Percentiles rank a stretch among this genome's conserved stretches.
phyloP scores from a whole-genome alignment of 805 yeast species.

The Ogataea populi-albae region DNA sequence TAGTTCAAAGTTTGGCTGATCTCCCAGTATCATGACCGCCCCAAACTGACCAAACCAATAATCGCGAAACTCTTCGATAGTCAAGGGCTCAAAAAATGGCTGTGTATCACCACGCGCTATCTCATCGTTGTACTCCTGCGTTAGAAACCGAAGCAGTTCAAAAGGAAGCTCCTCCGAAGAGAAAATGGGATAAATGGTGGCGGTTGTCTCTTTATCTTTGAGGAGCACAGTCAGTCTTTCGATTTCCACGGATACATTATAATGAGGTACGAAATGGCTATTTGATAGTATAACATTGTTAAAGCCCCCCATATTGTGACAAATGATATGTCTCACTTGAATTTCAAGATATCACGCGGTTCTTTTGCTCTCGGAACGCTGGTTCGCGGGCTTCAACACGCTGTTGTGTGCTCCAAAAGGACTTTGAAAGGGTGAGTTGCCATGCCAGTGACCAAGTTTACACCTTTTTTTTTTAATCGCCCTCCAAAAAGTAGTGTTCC shows the following conservation, averaged over 20 bases:
- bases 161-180: conserved; percentile 68
- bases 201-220: conserved; percentile 87
- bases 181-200: conserved; percentile 85
- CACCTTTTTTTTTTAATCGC: too few relatives aligned
- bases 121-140: conserved; percentile 93
- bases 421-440: too few relatives aligned
- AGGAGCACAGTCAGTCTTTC: conserved; percentile 73
- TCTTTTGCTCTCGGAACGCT: too few relatives aligned
- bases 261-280: conserved; percentile 32
- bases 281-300: conserved; percentile 29
- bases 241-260: conserved; percentile 31
- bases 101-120: conserved; percentile 83
- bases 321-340: too few relatives aligned
- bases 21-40: conserved; percentile 79
- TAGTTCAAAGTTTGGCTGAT: conserved; percentile 45
- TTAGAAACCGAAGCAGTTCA: conserved; percentile 72
- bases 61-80: conserved; percentile 70
- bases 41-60: conserved; percentile 89
- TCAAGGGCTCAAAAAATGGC: conserved; percentile 79
- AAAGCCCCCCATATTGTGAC: conserved; percentile 32
- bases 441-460: conserved; percentile 16
- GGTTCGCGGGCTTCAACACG: too few relatives aligned
- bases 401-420: too few relatives aligned
- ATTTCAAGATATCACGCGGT: too few relatives aligned
- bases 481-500: too few relatives aligned